Base-by-base conservation (phyloP, 257 asterid species). In the Salvia rosmarinus region DNA sequence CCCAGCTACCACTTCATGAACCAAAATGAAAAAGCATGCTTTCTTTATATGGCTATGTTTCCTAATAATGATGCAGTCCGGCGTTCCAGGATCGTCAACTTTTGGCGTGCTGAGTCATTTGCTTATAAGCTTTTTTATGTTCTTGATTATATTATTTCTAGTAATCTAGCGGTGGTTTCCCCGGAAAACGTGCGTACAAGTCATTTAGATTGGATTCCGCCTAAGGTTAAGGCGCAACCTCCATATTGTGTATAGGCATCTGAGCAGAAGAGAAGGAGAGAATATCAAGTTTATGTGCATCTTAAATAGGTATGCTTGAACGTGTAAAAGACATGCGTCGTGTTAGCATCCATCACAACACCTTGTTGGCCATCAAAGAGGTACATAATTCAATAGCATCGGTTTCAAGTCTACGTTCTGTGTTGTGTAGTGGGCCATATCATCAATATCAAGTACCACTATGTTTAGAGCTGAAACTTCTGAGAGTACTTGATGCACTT, bases 1-100 rank as follows among this genome's bases (percentile, higher is more conserved):
- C 17, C 70, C 3, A 82, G 82, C 59, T 79, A 76, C 50, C 44
- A 3, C 75, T 77, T n/a, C 52, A 70, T 66, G 1, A 0, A 28
- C 39, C 10, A 46, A 55, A 0, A 63, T 21, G 0, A 13, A 0
- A 42, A 42, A 42, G 37, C 34, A 0, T 20, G 34, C 59, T 52
- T 52, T 20, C 59, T 20, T 2, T 52, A 52, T 10, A 52, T 52
- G 59, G 30, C 5, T 9, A 14, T 4, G 3, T 52, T 52, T 12
- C 70, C 67, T 11, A 50, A 39, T 34, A 71, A 65, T 28, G 25
- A 11, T 9, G 42, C 17, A 2, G 49, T 82, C 28, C 62, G 17
- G 4, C 4, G 3, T 8, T 30, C 57, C 12, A 70, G 39, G 68
- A 25, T 64, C 23, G 5, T 20, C 4, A 5, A 19, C 20, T 25